Evolutionary conservation across 306 rosid species (phyloP).

Genomic region (Trichosanthes cucumerina): DNA sequence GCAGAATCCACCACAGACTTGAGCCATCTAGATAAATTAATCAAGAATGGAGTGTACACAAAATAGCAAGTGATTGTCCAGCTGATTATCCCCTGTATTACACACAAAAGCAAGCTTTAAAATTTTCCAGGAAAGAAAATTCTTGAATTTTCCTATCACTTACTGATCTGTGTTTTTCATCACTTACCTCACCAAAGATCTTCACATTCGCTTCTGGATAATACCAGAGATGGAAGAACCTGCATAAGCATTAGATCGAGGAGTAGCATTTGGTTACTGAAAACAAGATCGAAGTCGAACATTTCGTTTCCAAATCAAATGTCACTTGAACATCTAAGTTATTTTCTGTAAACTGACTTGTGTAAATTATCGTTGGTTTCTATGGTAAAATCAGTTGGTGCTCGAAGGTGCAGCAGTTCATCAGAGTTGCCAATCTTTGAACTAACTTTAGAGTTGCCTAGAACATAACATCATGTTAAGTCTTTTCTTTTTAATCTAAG

Average conservation of each 20-base stretch:
- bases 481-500: not conserved
- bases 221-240: conserved; percentile 45
- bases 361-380: not conserved
- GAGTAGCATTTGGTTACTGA: not conserved
- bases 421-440: not conserved
- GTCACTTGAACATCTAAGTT: not conserved
- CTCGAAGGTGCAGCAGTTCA: not conserved
- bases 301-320: not conserved
- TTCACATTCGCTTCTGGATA: conserved; percentile 38
- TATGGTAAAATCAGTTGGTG: not conserved
- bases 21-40: conserved; percentile 32
- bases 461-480: not conserved
- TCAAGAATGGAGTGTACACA: conserved; percentile 28
- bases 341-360: not conserved
- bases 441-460: not conserved
- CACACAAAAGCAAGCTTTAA: not conserved
- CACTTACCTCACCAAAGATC: conserved; percentile 35
- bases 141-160: not conserved
- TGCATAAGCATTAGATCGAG: conserved; percentile 6
- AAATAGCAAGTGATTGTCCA: conserved; percentile 49
- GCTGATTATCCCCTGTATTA: conserved; percentile 35
- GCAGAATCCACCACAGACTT: conserved; percentile 11
- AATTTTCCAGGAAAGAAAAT: not conserved
- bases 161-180: not conserved
- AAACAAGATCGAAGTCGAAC: not conserved